Base-by-base conservation (phyloP, 176 grass and related monocot species). In the Bothriochloa decipiens region DNA sequence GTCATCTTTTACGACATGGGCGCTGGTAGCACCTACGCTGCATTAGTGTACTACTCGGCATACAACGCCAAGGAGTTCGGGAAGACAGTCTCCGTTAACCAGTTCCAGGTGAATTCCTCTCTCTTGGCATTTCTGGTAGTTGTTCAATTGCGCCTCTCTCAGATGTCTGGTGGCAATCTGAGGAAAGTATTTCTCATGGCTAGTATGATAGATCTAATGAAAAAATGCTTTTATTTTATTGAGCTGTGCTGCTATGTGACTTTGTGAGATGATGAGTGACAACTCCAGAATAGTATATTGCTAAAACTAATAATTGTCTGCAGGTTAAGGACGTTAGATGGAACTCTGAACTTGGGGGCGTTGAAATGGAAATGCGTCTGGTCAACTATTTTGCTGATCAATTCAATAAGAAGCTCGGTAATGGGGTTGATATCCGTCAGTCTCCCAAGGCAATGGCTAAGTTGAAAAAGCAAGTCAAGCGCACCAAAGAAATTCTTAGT, bases 391-490 rank as follows among this genome's bases (percentile, higher is more conserved):
- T 99, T 82, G 90, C 88, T 1, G 93, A 96, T 82, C 91, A 99
- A 60, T 99, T 99, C 65, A 99, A 99, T 83, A 96, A 94, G 52
- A 75, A 96, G 74, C 81, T 94, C 23, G 91, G 88, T 83, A 86
- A 89, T 37, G 93, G 97, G 77, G 84, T 88, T 91, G 93, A 99
- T 83, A 87, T 99, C 79, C 88, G 93, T 72, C 88, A 96, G 75
- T 93, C 90, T 87, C 84, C 97, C 66, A 99, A 99, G 89, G 87
- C 91, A 80, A 99, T 99, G 93, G 97, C 97, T 82, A 99, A 99
- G 83, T 89, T 99, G 82, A 99, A 96, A 84, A 99, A 99, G 82
- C 97, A 99, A 91, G 91, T 99, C 11, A 99, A 99, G 86, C 93
- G 97, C 25, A 99, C 97, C 29, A 99, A 99, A 89, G 93, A 96